A percentile compares a stretch with the other conserved stretches of the same genome.
Conservation (phyloP, 1,284 basidiomycete species). For the Paramarasmius palmivorus region DNA sequence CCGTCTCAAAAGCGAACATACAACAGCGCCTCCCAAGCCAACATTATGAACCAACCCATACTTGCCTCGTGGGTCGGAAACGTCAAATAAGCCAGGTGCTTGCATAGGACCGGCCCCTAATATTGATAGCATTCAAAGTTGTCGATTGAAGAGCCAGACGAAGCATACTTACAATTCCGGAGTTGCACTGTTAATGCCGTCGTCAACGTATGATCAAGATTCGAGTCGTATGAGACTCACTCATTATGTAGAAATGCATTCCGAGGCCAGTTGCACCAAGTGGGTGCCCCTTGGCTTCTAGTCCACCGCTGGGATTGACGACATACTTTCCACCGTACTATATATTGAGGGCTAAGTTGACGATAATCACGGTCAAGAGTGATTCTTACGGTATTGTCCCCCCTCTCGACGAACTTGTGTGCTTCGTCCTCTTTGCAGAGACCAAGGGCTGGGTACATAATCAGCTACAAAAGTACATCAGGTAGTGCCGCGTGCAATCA, state of each 20-base stretch:
- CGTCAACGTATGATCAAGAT: not conserved
- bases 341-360: conserved; percentile 9
- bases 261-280: conserved; percentile 84
- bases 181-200: conserved; percentile 59
- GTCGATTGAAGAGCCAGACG: not conserved
- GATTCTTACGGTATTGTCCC: conserved; percentile 75
- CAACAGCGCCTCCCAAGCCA: conserved; percentile 78
- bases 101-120: conserved; percentile 83
- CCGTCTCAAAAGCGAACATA: conserved; percentile 72
- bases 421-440: conserved; percentile 72
- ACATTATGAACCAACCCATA: conserved; percentile 84
- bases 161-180: conserved; percentile 54
- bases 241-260: conserved; percentile 87
- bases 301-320: conserved; percentile 85
- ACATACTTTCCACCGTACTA: conserved; percentile 86
- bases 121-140: conserved; percentile 6
- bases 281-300: conserved; percentile 87
- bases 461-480: conserved; percentile 46
- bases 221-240: conserved; percentile 37
- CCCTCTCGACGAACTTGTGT: conserved; percentile 73
- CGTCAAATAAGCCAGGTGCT: conserved; percentile 67
- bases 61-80: conserved; percentile 66
- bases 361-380: not conserved
- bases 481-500: not conserved
- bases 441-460: conserved; percentile 84